These are phyloP conservation scores for Henningerozyma blattae DNA, from an alignment of 805 yeast genomes.

Conservation along the genomic window DNA sequence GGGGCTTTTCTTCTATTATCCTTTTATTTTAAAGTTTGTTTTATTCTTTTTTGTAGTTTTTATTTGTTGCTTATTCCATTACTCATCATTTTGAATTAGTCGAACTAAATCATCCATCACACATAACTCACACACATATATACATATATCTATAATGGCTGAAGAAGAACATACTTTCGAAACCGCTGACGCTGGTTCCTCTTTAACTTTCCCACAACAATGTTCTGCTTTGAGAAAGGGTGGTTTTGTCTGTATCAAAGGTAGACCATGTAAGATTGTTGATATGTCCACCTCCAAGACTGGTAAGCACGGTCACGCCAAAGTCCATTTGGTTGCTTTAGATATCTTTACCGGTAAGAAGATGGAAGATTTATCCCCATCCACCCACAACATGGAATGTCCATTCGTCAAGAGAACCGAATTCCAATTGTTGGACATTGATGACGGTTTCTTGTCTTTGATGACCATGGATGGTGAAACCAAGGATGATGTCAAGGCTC, in stretches of 20 bases:
- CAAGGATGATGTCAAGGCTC: conserved; percentile 95
- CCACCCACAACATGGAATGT: conserved; percentile 99
- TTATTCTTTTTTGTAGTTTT: too few relatives aligned
- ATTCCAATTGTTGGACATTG: conserved; percentile 92
- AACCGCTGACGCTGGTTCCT: conserved; percentile 97
- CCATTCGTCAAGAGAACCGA: conserved; percentile 92
- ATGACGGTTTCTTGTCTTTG: conserved; percentile 90
- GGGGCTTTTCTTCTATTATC: too few relatives aligned
- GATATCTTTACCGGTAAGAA: conserved; percentile 98
- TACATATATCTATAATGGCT: conserved; percentile 13
- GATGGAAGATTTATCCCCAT: conserved; percentile 97
- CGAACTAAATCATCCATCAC: too few relatives aligned
- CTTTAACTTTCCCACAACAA: conserved; percentile 95
- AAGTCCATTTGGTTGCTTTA: conserved; percentile 96
- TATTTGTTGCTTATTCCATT: too few relatives aligned
- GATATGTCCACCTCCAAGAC: conserved; percentile 99
- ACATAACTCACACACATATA: neutral
- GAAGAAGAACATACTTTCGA: conserved; percentile 82
- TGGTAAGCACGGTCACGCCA: conserved; percentile 99
- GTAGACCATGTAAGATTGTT: conserved; percentile 98
- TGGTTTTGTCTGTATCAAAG: conserved; percentile 96
- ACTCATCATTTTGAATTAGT: too few relatives aligned
- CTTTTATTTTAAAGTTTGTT: too few relatives aligned
- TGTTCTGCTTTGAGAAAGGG: conserved; percentile 99
- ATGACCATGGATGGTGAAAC: conserved; percentile 95